Conservation (phyloP, 305 asterid genomes). For the Fraxinus sp. region DNA sequence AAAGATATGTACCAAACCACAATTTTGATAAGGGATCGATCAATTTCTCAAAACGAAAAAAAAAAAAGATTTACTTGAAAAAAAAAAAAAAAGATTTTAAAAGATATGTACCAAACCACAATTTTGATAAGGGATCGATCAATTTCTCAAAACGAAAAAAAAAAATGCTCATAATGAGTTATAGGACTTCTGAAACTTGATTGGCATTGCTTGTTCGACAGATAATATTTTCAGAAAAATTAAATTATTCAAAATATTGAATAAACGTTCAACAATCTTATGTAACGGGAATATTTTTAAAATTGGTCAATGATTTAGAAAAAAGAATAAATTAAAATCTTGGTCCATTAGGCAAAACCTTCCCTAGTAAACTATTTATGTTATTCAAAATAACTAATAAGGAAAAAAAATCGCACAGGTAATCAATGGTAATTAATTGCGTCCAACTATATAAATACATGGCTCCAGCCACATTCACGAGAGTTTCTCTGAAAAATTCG, state of each 20-base stretch:
- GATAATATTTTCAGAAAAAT: too few relatives aligned
- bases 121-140: too few relatives aligned
- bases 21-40: too few relatives aligned
- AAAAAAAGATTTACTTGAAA: neutral
- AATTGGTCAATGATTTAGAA: neutral
- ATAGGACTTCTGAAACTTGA: too few relatives aligned
- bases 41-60: too few relatives aligned
- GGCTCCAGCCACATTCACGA: neutral
- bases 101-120: neutral
- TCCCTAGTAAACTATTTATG: too few relatives aligned
- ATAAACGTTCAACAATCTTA: neutral
- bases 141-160: too few relatives aligned
- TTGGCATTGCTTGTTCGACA: too few relatives aligned
- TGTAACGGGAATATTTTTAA: neutral
- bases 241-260: neutral
- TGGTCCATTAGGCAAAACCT: neutral
- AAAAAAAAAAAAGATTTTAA: too few relatives aligned
- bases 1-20: too few relatives aligned
- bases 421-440: slow-evolving; percentile 15
- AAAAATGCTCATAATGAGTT: neutral
- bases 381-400: neutral
- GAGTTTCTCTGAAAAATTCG: neutral
- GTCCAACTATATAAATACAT: slow-evolving; percentile 2
- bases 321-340: too few relatives aligned
- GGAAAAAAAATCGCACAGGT: neutral